Conservation (phyloP, 2,329 filamentous ascomycete species). For the Talaromyces piceae region DNA sequence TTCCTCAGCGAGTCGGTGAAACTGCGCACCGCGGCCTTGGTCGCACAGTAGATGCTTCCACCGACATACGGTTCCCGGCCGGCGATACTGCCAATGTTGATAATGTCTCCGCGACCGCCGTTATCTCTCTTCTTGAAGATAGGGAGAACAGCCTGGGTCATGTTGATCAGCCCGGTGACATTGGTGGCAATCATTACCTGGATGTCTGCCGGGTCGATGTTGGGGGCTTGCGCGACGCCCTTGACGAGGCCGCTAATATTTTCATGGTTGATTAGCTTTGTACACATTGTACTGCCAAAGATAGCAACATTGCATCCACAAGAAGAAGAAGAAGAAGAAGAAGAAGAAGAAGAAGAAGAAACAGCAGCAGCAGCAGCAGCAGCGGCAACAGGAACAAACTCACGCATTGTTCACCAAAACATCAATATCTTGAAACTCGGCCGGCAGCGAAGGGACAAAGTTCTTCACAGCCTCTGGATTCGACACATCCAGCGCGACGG, state of each 20-base stretch:
- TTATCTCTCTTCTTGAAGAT: conserved; percentile 65
- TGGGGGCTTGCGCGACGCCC: conserved; percentile 75
- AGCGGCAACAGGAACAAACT: conserved; percentile 27
- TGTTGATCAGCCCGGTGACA: conserved; percentile 87
- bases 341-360: too few species aligned
- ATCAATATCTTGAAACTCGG: conserved; percentile 77
- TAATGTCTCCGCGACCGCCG: conserved; percentile 80
- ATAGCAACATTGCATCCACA: too few species aligned
- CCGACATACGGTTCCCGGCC: conserved; percentile 78
- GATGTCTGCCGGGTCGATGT: conserved; percentile 76
- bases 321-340: too few species aligned
- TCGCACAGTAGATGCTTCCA: conserved; percentile 87
- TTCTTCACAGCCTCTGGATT: conserved; percentile 63
- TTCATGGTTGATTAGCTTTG: too few species aligned
- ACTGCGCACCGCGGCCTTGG: conserved; percentile 77
- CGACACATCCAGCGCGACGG: conserved; percentile 81
- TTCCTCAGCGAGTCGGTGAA: conserved; percentile 78
- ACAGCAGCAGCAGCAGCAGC: background rate
- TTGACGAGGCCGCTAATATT: conserved; percentile 74
- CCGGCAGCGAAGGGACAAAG: conserved; percentile 67
- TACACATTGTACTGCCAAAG: too few species aligned
- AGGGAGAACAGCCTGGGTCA: conserved; percentile 85
- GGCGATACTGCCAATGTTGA: conserved; percentile 92
- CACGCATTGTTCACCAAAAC: conserved; percentile 95
- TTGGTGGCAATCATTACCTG: conserved; percentile 86